Evolutionary conservation across 2,329 filamentous ascomycete genomes (phyloP).

Genomic region (Epichloe glyceriae): DNA sequence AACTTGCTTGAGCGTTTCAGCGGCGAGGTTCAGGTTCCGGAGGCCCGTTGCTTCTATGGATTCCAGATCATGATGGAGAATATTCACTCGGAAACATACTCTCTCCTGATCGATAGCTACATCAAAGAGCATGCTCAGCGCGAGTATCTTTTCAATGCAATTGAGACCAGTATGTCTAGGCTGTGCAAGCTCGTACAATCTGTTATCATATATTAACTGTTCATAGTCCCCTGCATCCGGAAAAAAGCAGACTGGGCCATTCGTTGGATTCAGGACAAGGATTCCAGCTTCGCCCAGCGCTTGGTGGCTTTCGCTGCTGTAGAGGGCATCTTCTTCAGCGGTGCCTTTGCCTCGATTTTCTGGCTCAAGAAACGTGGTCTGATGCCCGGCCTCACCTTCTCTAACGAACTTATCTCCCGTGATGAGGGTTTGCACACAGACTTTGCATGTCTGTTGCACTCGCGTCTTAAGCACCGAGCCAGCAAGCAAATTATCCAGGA

Average conservation of each 20-base stretch:
- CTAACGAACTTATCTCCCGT: constrained; percentile 98
- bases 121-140: constrained; percentile 96
- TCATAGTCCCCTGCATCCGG: constrained; percentile 77
- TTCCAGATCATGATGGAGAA: constrained; percentile 99
- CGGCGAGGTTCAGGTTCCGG: constrained; percentile 88
- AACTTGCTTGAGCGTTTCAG: constrained; percentile 98
- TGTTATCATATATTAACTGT: constrained; percentile 5
- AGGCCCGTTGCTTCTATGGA: constrained; percentile 98
- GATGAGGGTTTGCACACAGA: constrained; percentile 99
- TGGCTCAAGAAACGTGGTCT: constrained; percentile 99
- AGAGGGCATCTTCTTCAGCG: constrained; percentile 99
- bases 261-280: constrained; percentile 83
- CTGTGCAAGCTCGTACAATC: constrained; percentile 4
- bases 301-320: constrained; percentile 95
- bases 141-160: constrained; percentile 91
- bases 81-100: constrained; percentile 99
- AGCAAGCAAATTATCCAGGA: constrained; percentile 66
- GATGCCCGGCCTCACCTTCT: constrained; percentile 97
- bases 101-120: constrained; percentile 96
- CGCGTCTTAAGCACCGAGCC: constrained; percentile 88
- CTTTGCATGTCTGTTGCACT: constrained; percentile 95
- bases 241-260: constrained; percentile 99
- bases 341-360: constrained; percentile 97
- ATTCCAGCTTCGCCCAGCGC: constrained; percentile 90
- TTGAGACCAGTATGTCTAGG: constrained; percentile 74